Conservation (phyloP, 371 early-diverging fungal genomes). For the Rhizopus sp. region DNA sequence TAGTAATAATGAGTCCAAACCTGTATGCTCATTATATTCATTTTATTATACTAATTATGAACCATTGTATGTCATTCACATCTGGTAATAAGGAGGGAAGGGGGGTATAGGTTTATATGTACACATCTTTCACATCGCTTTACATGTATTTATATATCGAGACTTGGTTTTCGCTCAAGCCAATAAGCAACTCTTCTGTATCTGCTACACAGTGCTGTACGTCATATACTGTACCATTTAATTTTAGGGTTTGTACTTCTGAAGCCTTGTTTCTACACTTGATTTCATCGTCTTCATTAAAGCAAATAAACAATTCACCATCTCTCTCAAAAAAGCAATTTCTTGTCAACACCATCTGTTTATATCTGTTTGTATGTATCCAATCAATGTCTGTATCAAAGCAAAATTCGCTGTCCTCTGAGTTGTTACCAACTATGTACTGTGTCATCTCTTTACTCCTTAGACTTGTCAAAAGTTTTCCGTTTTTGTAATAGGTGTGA, state of each 20-base stretch:
- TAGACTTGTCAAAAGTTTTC: conserved; percentile 7
- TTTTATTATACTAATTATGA: background rate
- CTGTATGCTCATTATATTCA: background rate
- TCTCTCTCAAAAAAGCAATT: conserved; percentile 14
- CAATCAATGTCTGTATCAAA: conserved; percentile 3
- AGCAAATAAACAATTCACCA: conserved; percentile 9
- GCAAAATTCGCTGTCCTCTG: background rate
- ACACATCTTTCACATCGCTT: background rate
- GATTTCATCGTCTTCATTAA: conserved; percentile 7
- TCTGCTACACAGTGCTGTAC: conserved; percentile 3
- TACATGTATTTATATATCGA: background rate
- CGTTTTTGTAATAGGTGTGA: conserved; percentile 3
- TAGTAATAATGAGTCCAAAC: too few species aligned
- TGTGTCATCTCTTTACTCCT: conserved; percentile 3
- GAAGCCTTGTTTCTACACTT: background rate
- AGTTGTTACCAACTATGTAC: background rate
- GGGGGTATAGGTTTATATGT: background rate
- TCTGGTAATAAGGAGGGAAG: background rate
- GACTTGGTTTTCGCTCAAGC: conserved; percentile 1
- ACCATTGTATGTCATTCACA: background rate
- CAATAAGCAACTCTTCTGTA: background rate
- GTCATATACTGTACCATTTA: background rate
- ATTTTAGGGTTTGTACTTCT: conserved; percentile 2
- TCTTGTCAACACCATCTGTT: conserved; percentile 1
- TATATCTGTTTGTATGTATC: background rate